Base-by-base conservation (phyloP, 169 alveolate genomes). In the Plasmodium falciparum region DNA sequence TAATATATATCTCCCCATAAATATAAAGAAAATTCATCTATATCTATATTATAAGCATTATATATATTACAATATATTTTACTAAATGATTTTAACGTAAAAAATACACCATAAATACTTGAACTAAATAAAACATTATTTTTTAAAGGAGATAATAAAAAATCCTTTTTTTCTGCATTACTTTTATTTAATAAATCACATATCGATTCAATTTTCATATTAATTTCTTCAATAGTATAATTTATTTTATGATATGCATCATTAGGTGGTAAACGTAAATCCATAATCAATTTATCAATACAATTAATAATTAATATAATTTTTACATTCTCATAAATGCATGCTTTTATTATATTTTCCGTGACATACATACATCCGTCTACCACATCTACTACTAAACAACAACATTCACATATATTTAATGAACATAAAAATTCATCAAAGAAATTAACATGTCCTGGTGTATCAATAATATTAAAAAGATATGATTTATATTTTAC, bases 181-280 rank as follows among this genome's bases (percentile, higher is more conserved):
- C 92, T 89, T 65, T 70, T 62, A 33, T 52, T 93, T 67, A 71
- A 29, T 26, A 56, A 72, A 52, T 71, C 92, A 63, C 90, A 88
- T 13, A 88, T 74, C 12, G 69, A 73, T 58, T 61, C 92, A 1
- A 83, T 56, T 69, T 73, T 91, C 20, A 78, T 88, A 66, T 94
- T 93, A 13, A 93, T 71, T 52, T 94, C 95, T 63, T 85, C 93
- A 62, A 93, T 90, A 6, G 94, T 74, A 65, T 93, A 95, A 78
- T 96, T 96, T 50, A 98, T 95, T 91, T 99, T 99, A 74, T 96
- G 97, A 92, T 98, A 98, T n/a, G 99, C 99, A 93, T 99, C 99
- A 59, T 96, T 93, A n/a, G 99, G 99, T 22, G 99, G 99, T 26
- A 99, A 74, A 80, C 98, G 96, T 39, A 98, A 92, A 95, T 99